These are phyloP conservation scores for Fusarium sp. DNA, from an alignment of 2,329 filamentous ascomycete genomes.

Conservation along the genomic window DNA sequence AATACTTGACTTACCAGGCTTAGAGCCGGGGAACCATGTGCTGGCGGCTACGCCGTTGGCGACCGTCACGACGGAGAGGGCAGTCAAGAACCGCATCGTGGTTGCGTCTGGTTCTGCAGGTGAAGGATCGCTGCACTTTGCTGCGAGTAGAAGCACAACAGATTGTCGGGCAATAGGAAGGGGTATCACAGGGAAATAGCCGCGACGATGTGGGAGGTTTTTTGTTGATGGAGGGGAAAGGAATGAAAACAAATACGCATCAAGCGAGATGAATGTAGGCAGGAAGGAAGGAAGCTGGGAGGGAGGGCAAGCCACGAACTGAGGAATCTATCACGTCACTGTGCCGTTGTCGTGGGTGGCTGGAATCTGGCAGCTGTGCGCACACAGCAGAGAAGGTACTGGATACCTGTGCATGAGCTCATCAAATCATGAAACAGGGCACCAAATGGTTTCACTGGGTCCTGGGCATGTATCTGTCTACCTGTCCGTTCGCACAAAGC, in stretches of 20 bases:
- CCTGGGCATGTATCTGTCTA: conserved; percentile 7
- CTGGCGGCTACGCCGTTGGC: conserved; percentile 76
- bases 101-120: background rate
- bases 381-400: conserved; percentile 18
- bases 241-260: conserved; percentile 17
- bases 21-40: conserved; percentile 81
- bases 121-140: background rate
- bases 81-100: conserved; percentile 81
- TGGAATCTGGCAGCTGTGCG: conserved; percentile 30
- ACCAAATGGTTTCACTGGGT: conserved; percentile 14
- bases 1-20: conserved; percentile 72
- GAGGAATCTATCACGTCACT: conserved; percentile 45
- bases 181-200: conserved; percentile 16
- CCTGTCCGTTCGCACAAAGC: conserved; percentile 4
- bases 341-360: conserved; percentile 34
- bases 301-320: conserved; percentile 28
- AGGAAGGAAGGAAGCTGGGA: conserved; percentile 19
- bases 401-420: conserved; percentile 28
- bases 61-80: conserved; percentile 76
- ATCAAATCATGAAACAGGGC: conserved; percentile 10
- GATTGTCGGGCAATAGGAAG: conserved; percentile 2
- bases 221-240: conserved; percentile 9
- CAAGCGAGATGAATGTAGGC: conserved; percentile 11
- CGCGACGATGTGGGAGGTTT: background rate
- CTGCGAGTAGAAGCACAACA: background rate